Conservation (phyloP, 805 yeast genomes). For the Pichia thaimueangensis region DNA sequence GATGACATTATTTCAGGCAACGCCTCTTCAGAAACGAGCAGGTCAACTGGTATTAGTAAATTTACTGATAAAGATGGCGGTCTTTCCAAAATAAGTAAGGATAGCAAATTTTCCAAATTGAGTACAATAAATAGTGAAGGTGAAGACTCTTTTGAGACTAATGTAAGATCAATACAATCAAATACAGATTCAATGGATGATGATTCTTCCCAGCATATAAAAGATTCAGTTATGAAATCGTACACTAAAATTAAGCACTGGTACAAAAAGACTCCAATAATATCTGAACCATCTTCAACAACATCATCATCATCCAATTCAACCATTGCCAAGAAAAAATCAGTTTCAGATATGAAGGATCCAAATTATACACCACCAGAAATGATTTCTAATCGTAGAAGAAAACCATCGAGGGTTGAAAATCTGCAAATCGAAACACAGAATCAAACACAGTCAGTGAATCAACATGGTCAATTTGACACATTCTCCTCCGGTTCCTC, state of each 20-base stretch:
- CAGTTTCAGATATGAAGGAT: conserved; percentile 7
- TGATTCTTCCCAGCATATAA: conserved; percentile 8
- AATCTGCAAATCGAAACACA: background rate
- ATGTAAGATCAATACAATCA: too few relatives aligned
- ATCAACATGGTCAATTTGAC: too few relatives aligned
- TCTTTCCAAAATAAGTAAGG: background rate
- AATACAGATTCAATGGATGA: background rate
- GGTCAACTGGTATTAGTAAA: conserved; percentile 3
- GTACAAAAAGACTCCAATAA: conserved; percentile 46
- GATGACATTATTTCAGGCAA: conserved; percentile 5
- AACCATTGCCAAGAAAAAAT: background rate
- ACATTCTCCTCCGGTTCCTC: conserved; percentile 2
- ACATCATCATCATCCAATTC: background rate
- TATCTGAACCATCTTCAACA: background rate
- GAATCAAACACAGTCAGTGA: background rate
- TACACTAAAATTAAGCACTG: conserved; percentile 60
- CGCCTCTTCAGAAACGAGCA: conserved; percentile 9
- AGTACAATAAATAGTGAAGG: background rate
- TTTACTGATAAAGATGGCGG: conserved; percentile 1
- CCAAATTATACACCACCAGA: conserved; percentile 43
- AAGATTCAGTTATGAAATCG: conserved; percentile 34
- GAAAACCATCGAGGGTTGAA: conserved; percentile 5
- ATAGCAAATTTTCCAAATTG: background rate
- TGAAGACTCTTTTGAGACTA: background rate
- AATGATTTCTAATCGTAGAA: conserved; percentile 57